Base-by-base conservation (phyloP, 179 eudicot genomes). In the Actinidia arguta region DNA sequence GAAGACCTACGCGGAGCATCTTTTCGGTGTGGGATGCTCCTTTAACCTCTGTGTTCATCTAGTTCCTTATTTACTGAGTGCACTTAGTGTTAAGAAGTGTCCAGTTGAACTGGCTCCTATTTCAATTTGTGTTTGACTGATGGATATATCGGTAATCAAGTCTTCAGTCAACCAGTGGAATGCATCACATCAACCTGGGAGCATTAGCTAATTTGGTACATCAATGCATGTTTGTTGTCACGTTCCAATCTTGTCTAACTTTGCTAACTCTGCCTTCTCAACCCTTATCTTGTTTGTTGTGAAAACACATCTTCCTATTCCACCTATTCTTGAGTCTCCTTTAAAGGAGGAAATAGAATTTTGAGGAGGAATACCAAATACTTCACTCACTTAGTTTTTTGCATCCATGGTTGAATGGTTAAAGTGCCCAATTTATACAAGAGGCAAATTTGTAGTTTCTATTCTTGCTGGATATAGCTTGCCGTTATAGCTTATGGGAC, bases 301-400 rank as follows among this genome's bases (percentile, higher is more conserved):
- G 5, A n/a, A 22, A 61, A 61, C 10, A 61, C 27, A 56, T 12
- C 62, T 17, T 56, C 11, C 5, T 61, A 20, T 61, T 61, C 27
- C 66, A 61, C 24, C 17, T 48, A 7, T 73, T 44, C 54, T 42
- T 25, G 6, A 25, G 5, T 47, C 55, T 13, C 36, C 24, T 72
- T 47, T 72, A 20, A 39, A 5, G 5, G 20, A 75, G 54, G 46
- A 27, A 50, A 75, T 75, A 55, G 44, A 31, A 71, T 3, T 7
- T 8, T 50, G 52, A 50, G 9, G n/a, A 50, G 52, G 9, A 50
- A 50, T 50, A 50, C 52, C 54, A 59, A 18, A 50, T 48, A 73
- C 58, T 73, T 46, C 76, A 73, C 76, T 73, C 58, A 36, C 56
- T 73, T 12, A 73, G 76, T 73, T 58, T 47, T 73, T 73, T 73